phyloP scores from a whole-genome alignment of 192 early-diverging fungal species.

The Gigaspora rosea region DNA sequence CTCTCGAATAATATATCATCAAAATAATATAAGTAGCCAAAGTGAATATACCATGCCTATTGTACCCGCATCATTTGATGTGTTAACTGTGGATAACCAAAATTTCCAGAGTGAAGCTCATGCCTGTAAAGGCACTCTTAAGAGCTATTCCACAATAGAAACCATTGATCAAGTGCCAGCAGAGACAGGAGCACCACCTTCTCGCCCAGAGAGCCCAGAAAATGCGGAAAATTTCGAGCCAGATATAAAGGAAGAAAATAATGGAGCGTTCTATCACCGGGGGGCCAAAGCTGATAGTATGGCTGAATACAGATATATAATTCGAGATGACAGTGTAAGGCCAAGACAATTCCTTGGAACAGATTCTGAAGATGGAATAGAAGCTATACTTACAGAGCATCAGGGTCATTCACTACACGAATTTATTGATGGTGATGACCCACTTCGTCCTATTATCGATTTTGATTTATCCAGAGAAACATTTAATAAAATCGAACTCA shows the following conservation, averaged over 20 bases:
- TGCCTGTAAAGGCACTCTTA: no score
- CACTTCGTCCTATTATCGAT: slow-evolving; percentile 11
- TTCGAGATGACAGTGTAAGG: background rate
- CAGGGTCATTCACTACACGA: slow-evolving; percentile 4
- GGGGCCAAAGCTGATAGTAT: background rate
- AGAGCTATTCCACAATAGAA: no score
- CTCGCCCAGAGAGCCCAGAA: background rate
- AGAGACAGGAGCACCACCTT: background rate
- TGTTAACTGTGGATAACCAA: background rate
- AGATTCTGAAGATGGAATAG: background rate
- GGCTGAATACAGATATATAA: background rate
- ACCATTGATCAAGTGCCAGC: background rate
- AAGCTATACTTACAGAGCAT: background rate
- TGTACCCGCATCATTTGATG: no score
- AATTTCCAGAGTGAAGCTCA: no score
- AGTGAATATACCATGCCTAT: no score
- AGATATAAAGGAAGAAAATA: background rate
- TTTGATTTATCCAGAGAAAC: slow-evolving; percentile 8
- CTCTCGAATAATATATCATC: background rate
- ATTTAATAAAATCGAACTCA: background rate
- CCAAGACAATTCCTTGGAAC: background rate
- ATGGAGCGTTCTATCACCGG: background rate
- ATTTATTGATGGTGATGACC: slow-evolving; percentile 13
- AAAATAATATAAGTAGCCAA: background rate
- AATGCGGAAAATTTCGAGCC: background rate